These are phyloP conservation scores for Cladosporium sp. DNA, from an alignment of 2,329 filamentous ascomycete genomes.

Conservation along the genomic window DNA sequence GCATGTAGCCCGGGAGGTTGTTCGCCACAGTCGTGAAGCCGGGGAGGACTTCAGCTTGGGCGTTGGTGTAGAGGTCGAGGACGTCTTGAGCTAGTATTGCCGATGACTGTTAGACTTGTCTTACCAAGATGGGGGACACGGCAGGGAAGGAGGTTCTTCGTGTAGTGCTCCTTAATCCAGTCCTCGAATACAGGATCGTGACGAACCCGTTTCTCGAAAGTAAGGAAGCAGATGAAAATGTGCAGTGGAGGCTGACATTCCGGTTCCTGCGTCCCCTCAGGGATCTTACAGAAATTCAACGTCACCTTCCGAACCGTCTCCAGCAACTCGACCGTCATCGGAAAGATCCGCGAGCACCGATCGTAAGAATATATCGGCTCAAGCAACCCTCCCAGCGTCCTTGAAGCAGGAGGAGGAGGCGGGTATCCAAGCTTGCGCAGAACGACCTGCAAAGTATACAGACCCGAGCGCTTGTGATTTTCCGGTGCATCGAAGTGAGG, in stretches of 20 bases:
- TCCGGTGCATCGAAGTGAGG: neutral
- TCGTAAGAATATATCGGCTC: conserved; percentile 14
- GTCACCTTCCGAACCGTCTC: conserved; percentile 9
- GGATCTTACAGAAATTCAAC: conserved; percentile 1
- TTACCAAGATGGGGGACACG: neutral
- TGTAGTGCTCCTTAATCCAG: conserved; percentile 14
- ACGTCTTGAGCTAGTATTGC: neutral
- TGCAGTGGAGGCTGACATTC: conserved; percentile 10
- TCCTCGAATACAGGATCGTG: neutral
- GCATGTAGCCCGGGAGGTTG: conserved; percentile 13
- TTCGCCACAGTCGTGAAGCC: conserved; percentile 12
- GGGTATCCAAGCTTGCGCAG: conserved; percentile 9
- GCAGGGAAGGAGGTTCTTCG: neutral
- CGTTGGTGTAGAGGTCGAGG: neutral
- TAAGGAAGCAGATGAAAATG: conserved; percentile 11
- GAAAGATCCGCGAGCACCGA: neutral
- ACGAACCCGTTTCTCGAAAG: conserved; percentile 5
- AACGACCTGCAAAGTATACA: conserved; percentile 12
- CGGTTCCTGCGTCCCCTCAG: neutral
- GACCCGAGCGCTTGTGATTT: neutral
- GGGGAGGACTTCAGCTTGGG: neutral
- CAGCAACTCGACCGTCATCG: conserved; percentile 7
- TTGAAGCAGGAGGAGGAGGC: neutral
- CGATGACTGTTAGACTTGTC: neutral
- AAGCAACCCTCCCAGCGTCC: neutral